Evolutionary conservation across 2,329 filamentous ascomycete genomes (phyloP), one percentile per base, ranked within the genome.

Genomic region (Neofusicoccum parvum): DNA sequence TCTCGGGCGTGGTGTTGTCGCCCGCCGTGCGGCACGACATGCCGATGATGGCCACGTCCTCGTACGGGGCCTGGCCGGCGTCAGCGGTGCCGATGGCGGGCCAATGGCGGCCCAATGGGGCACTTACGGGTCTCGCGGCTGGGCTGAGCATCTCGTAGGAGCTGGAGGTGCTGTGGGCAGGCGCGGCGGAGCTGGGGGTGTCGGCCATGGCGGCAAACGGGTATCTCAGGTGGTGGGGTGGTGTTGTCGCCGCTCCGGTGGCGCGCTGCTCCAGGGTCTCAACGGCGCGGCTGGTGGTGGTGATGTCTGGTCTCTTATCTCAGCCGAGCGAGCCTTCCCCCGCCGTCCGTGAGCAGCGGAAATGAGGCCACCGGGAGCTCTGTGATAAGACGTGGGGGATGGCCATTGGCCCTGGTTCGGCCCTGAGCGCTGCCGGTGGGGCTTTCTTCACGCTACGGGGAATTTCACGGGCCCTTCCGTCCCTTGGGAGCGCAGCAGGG

Each of bases 31-130:
- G 72, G 62, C 76, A 79, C 5, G 71, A 71, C 65, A 76, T 70
- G 5, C 76, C 76, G 15, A 78, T 70, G 17, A 79, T 72, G 7
- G 76, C 76, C 15, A 78, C 70, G 51, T 72, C 71, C 23, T 67
- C 66, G 37, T 37, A 15, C 11, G 32, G 10, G 23, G 37, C 20
- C 59, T 62, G 32, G n/a, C 7, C 27, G 27, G 27, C 27, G 27
- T 32, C 27, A 32, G 27, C 27, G 27, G 27, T 32, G 27, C 27
- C 27, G 7, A 45, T 1, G 34, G 23, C 23, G 3, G 23, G 27
- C 27, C 27, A 32, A 45, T 1, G 34, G 23, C 23, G 3, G 23
- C 23, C n/a, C 10, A 3, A 34, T 41, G 36, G 10, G 36, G 12
- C 48, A 20, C 54, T 59, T 17, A 45, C 54, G 6, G 54, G 20